Conservation (phyloP, 768 basidiomycete species). For the Pseudohyphozyma bogoriensis region DNA sequence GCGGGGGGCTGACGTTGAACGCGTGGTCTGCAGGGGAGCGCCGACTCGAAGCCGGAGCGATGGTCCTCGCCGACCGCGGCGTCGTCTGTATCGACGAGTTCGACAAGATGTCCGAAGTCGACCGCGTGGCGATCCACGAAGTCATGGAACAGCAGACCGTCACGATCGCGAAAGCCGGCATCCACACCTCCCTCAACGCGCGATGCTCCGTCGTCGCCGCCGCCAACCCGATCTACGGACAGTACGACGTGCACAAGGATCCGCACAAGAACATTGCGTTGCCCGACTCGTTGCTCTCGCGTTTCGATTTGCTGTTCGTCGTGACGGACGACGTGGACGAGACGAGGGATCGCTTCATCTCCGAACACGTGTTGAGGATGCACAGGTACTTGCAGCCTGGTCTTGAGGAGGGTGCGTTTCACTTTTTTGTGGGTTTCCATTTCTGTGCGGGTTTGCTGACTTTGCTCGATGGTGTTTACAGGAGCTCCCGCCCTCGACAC, state of each 20-base stretch:
- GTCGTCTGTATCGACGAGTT: conserved; percentile 99
- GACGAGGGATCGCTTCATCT: conserved; percentile 80
- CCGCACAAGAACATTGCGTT: conserved; percentile 97
- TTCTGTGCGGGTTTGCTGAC: not conserved
- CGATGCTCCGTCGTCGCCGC: conserved; percentile 96
- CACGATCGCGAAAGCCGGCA: conserved; percentile 97
- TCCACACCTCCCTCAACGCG: conserved; percentile 95
- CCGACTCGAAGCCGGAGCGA: conserved; percentile 92
- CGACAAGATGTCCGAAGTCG: conserved; percentile 99
- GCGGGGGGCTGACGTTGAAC: not conserved
- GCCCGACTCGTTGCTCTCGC: conserved; percentile 91
- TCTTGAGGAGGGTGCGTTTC: conserved; percentile 70
- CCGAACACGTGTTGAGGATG: conserved; percentile 94
- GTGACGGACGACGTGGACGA: conserved; percentile 98
- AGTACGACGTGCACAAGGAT: conserved; percentile 99
- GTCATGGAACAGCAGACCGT: conserved; percentile 98
- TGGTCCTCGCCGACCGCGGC: conserved; percentile 97
- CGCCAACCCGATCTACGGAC: conserved; percentile 93
- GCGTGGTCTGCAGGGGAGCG: conserved; percentile 53
- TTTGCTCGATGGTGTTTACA: conserved; percentile 4
- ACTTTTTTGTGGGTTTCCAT: not conserved
- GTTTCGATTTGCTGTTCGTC: conserved; percentile 96
- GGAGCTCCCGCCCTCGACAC: conserved; percentile 71
- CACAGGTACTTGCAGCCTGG: conserved; percentile 95
- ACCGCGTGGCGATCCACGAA: conserved; percentile 98